Conservation (phyloP, 225 moss, liverwort and hornwort genomes). For the Asterella californica region DNA sequence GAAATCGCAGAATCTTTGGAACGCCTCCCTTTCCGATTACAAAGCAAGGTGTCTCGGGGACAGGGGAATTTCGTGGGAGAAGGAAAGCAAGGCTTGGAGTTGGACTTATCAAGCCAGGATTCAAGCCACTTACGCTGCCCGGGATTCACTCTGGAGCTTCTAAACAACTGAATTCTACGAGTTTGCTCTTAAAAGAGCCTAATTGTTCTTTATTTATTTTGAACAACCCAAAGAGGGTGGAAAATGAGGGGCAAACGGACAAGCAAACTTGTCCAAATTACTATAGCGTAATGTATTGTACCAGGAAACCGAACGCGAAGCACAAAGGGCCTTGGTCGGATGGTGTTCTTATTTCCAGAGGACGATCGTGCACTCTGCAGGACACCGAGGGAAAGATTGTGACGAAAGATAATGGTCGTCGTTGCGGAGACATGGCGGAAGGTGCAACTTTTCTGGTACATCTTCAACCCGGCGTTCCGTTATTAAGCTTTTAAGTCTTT, state of each 20-base stretch:
- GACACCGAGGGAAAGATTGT: constrained; percentile 62
- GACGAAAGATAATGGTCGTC: constrained; percentile 55
- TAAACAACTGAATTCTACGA: not conserved
- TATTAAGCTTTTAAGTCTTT: not conserved
- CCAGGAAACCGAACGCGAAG: constrained; percentile 67
- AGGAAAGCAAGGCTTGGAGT: constrained; percentile 16
- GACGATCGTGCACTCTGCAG: constrained; percentile 65
- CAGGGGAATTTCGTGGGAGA: not conserved
- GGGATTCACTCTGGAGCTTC: not conserved
- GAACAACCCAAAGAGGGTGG: not conserved
- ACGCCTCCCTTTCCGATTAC: not conserved
- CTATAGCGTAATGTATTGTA: constrained; percentile 76
- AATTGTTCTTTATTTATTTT: not conserved
- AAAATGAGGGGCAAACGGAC: constrained; percentile 7
- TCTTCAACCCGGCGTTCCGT: not conserved
- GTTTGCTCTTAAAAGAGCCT: not conserved
- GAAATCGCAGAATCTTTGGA: not conserved
- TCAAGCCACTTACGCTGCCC: not conserved
- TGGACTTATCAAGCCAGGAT: not conserved
- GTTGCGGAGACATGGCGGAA: constrained; percentile 56
- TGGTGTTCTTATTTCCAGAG: constrained; percentile 65
- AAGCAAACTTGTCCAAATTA: constrained; percentile 34
- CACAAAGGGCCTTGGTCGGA: constrained; percentile 91
- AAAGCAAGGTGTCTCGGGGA: no score
- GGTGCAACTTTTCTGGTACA: constrained; percentile 62